A percentile compares a stretch with the other conserved stretches of the same genome.
Conservation (phyloP, 352 stramenopile species). For the Phytopythium sindhum region DNA sequence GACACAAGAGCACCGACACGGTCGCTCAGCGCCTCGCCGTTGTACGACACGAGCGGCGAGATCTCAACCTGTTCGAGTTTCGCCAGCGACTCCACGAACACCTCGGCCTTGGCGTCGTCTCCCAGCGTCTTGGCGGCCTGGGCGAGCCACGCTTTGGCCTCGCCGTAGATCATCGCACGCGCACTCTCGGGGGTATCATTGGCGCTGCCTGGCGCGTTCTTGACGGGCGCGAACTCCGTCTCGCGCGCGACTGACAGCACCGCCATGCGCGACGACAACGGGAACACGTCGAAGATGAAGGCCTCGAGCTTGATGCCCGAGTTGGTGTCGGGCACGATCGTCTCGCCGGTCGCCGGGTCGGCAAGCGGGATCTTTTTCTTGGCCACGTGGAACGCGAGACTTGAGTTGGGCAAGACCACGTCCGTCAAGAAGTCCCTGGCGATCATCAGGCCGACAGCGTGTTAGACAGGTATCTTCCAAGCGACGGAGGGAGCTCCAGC, state of each 20-base stretch:
- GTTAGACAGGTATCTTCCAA: not conserved
- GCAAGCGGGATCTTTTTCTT: constrained; percentile 97
- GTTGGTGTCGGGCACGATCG: constrained; percentile 74
- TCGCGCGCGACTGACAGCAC: constrained; percentile 91
- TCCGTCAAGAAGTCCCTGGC: constrained; percentile 75
- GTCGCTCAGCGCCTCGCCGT: constrained; percentile 70
- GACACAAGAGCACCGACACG: constrained; percentile 23
- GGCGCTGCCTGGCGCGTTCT: constrained; percentile 78
- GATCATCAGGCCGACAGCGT: not conserved
- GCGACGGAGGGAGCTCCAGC: not conserved
- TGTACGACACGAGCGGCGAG: constrained; percentile 85
- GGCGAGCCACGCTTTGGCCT: constrained; percentile 64
- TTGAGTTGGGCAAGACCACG: constrained; percentile 79
- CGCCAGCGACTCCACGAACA: constrained; percentile 38
- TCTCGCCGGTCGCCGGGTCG: constrained; percentile 65
- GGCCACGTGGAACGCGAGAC: constrained; percentile 94
- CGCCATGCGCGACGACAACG: constrained; percentile 90
- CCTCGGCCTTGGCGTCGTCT: constrained; percentile 24
- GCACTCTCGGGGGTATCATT: constrained; percentile 87
- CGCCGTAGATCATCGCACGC: constrained; percentile 60
- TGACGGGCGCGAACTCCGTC: constrained; percentile 92
- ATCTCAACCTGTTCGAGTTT: constrained; percentile 59
- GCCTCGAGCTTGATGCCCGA: constrained; percentile 98
- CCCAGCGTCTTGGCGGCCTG: not conserved
- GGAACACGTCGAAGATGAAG: constrained; percentile 99